Percentiles rank a stretch among this genome's conserved stretches.
phyloP scores from a whole-genome alignment of 371 early-diverging fungal species.

The Mucor mucedo region DNA sequence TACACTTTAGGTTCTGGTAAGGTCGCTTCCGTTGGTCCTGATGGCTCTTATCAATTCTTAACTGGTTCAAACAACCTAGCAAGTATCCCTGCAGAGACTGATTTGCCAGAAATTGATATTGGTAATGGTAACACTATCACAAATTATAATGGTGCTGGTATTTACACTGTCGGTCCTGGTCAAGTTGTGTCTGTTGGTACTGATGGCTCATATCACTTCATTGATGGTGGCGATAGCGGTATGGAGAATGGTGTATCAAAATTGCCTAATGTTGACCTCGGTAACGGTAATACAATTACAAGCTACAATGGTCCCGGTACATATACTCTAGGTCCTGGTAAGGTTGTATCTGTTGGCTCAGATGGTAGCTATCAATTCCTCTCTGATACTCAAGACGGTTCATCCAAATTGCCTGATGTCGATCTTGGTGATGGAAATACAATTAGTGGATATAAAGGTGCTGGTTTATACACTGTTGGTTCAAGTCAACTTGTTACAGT shows the following conservation, averaged over 20 bases:
- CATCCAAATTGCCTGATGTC: neutral
- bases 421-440: neutral
- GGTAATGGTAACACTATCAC: neutral
- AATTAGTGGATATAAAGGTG: slow-evolving; percentile 4
- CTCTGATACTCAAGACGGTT: neutral
- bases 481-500: slow-evolving; percentile 1
- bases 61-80: neutral
- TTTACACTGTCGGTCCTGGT: slow-evolving; percentile 7
- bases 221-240: neutral
- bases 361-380: neutral
- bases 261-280: neutral
- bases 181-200: neutral
- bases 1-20: slow-evolving; percentile 6
- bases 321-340: slow-evolving; percentile 4
- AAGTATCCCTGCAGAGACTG: neutral
- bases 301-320: slow-evolving; percentile 9
- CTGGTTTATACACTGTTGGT: slow-evolving; percentile 3
- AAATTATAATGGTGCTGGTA: slow-evolving; percentile 8
- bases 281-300: neutral
- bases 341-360: neutral
- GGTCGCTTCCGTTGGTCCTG: neutral
- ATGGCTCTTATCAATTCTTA: neutral
- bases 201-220: neutral
- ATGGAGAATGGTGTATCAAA: neutral
- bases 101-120: neutral